Evolutionary conservation across 139 green algal species (phyloP).

Genomic region (Picochlorum sp.): DNA sequence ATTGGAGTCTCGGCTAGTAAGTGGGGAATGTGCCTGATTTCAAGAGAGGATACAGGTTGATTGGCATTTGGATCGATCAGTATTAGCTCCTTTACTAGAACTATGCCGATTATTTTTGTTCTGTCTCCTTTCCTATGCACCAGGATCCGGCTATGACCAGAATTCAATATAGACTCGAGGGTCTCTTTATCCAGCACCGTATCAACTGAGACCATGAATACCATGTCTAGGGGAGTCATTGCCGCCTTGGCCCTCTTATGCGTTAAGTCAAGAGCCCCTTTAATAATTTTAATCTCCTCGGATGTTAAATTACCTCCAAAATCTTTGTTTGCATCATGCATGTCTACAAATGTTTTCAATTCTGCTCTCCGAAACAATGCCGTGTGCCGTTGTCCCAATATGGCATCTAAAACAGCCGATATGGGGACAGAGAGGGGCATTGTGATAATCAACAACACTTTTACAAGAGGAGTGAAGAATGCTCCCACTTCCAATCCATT

Average conservation of each 20-base stretch:
- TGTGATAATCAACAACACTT: constrained; percentile 46
- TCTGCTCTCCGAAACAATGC: constrained; percentile 58
- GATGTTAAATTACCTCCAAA: constrained; percentile 54
- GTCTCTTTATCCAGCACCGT: constrained; percentile 47
- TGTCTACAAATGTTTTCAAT: constrained; percentile 80
- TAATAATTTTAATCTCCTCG: constrained; percentile 55
- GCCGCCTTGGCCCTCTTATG: constrained; percentile 53
- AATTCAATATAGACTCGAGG: constrained; percentile 50
- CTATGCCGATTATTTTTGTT: constrained; percentile 45
- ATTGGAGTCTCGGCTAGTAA: constrained; percentile 39
- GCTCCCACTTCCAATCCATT: constrained; percentile 78
- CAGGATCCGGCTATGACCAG: constrained; percentile 67
- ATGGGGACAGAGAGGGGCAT: constrained; percentile 59
- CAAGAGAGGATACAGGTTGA: constrained; percentile 6
- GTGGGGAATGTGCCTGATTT: constrained; percentile 31
- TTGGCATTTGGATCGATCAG: constrained; percentile 21
- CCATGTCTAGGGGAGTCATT: constrained; percentile 86
- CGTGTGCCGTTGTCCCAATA: constrained; percentile 59
- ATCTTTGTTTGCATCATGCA: constrained; percentile 56
- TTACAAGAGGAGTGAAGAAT: constrained; percentile 64
- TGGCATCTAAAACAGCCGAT: constrained; percentile 64
- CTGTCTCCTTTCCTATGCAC: constrained; percentile 47
- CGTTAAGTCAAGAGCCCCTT: constrained; percentile 78
- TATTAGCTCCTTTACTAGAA: constrained; percentile 81
- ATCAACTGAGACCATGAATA: constrained; percentile 67